Percentiles rank a stretch among this genome's conserved stretches.
These are phyloP conservation scores for Cetraspora pellucida DNA, from an alignment of 192 early-diverging fungal genomes.

Conservation along the genomic window DNA sequence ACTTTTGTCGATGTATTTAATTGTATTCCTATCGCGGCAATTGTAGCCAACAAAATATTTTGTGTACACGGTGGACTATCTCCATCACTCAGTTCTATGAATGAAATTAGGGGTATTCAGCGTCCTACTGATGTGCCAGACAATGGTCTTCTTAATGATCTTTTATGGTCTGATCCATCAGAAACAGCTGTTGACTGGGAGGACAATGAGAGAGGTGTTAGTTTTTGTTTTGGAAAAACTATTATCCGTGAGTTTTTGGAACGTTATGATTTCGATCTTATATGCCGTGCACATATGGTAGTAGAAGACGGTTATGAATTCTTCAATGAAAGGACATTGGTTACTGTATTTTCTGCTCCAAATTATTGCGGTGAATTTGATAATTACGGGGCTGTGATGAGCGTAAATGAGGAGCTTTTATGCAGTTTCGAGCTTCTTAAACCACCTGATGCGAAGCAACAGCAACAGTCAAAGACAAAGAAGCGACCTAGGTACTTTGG, in stretches of 20 bases:
- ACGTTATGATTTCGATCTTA: conserved; percentile 88
- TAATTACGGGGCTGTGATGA: conserved; percentile 89
- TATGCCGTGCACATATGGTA: conserved; percentile 93
- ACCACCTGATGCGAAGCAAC: conserved; percentile 48
- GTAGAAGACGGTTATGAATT: conserved; percentile 99
- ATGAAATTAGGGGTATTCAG: conserved; percentile 77
- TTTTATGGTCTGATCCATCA: conserved; percentile 93
- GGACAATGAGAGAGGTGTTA: conserved; percentile 96
- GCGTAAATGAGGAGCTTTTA: conserved; percentile 84
- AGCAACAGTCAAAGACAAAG: conserved; percentile 17
- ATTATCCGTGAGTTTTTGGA: conserved; percentile 83
- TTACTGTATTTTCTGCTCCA: conserved; percentile 93
- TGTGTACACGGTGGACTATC: conserved; percentile 95
- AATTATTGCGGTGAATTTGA: conserved; percentile 99
- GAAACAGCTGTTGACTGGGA: conserved; percentile 79
- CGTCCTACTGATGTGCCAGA: conserved; percentile 92
- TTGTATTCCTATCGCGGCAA: conserved; percentile 85
- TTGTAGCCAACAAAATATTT: conserved; percentile 93
- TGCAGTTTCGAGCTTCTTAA: conserved; percentile 88
- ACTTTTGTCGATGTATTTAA: conserved; percentile 94
- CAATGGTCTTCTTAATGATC: conserved; percentile 86
- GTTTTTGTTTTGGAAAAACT: conserved; percentile 87
- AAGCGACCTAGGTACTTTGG: neutral
- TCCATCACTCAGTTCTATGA: conserved; percentile 76
- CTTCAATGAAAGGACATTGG: conserved; percentile 85